These are phyloP conservation scores for Collybiopsis luxurians DNA, from an alignment of 768 basidiomycete genomes.

Conservation along the genomic window DNA sequence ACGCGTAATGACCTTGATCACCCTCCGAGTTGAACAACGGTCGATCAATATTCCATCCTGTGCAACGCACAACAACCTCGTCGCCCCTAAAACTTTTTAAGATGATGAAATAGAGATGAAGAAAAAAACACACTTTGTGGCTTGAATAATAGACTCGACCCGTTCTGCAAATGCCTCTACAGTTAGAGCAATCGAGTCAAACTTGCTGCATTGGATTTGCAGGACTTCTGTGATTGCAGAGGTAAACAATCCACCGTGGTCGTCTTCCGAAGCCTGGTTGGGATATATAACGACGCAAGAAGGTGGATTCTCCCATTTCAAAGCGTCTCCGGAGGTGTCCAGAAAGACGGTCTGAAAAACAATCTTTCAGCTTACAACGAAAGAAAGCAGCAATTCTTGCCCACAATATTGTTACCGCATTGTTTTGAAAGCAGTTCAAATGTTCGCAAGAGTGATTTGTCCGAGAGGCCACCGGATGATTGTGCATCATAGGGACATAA, in stretches of 20 bases:
- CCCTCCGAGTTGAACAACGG: neutral
- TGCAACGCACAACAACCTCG: neutral
- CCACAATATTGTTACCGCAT: neutral
- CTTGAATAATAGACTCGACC: neutral
- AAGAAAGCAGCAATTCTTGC: neutral
- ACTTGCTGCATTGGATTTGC: neutral
- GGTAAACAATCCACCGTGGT: neutral
- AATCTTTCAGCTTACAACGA: neutral
- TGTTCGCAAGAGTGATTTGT: neutral
- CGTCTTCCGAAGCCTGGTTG: neutral
- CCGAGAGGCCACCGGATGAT: neutral
- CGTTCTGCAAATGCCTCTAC: neutral
- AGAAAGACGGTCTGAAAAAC: neutral
- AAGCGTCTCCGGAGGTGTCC: neutral
- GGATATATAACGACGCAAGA: neutral
- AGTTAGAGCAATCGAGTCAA: neutral
- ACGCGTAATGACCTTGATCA: neutral
- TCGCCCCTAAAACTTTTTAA: neutral
- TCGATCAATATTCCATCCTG: neutral
- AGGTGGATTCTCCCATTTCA: neutral
- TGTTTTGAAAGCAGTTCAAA: neutral
- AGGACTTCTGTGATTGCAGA: neutral
- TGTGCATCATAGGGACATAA: neutral
- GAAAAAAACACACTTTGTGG: neutral
- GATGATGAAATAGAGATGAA: neutral